Conservation (phyloP, 2,329 filamentous ascomycete genomes). For the Cordyceps cicadae region DNA sequence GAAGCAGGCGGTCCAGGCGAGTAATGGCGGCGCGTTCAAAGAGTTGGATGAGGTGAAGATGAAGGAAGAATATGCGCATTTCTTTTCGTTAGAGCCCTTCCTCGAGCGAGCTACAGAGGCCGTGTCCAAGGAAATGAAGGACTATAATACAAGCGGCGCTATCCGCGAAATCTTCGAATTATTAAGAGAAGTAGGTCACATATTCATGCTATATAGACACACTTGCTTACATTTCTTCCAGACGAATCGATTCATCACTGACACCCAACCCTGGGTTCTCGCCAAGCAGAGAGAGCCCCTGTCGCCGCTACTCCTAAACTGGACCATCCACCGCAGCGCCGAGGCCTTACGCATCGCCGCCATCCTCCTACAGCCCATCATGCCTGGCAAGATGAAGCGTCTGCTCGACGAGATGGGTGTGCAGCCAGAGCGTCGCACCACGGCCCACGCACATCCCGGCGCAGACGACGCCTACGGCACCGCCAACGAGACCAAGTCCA, state of each 20-base stretch:
- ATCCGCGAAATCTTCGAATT: conserved; percentile 56
- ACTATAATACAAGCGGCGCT: conserved; percentile 56
- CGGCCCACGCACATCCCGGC: conserved; percentile 53
- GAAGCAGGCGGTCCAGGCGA: conserved; percentile 41
- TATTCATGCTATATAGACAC: not conserved
- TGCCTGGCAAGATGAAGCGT: conserved; percentile 66
- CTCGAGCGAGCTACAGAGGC: conserved; percentile 15
- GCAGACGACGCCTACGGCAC: conserved; percentile 63
- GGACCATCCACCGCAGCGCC: conserved; percentile 59
- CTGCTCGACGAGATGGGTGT: conserved; percentile 77
- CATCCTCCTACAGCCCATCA: conserved; percentile 84
- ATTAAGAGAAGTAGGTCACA: conserved; percentile 45
- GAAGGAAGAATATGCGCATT: conserved; percentile 3
- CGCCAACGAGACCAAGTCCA: conserved; percentile 17
- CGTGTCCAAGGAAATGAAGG: conserved; percentile 50
- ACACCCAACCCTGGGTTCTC: conserved; percentile 60
- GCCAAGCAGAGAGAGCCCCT: conserved; percentile 29
- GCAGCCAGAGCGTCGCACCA: conserved; percentile 47
- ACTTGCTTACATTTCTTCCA: conserved; percentile 17
- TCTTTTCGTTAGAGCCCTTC: conserved; percentile 21
- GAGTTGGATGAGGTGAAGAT: not conserved
- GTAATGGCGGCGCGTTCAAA: conserved; percentile 20
- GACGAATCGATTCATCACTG: conserved; percentile 44
- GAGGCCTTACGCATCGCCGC: conserved; percentile 73
- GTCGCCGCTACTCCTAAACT: conserved; percentile 38